Base-by-base conservation (phyloP, 208 protist species). In the Wallacemonas rigidus region DNA sequence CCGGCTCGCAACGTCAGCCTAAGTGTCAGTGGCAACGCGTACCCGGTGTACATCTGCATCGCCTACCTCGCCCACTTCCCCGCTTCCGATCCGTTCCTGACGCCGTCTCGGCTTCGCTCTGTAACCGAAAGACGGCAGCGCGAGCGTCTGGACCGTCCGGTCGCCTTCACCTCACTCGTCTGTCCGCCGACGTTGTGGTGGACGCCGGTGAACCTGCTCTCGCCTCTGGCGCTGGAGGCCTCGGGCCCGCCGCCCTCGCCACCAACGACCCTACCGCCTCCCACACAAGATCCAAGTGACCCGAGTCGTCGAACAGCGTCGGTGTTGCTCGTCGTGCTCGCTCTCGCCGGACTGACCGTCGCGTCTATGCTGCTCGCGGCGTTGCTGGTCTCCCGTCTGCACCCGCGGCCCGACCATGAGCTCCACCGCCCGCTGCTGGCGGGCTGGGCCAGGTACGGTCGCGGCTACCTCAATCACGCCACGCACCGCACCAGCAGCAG, bases 21-120 rank as follows among this genome's bases (percentile, higher is more conserved):
- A 56, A 79, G 65, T 58, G 77, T 67, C 6, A 74, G 64, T 35
- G 81, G 81, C 43, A 80, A 73, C 69, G 77, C 75, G 1, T 76
- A 65, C 17, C 77, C 81, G 1, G 78, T 87, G 17, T 87, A 83
- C 47, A 75, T 83, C 40, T 87, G 81, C 62, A 72, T 87, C 17
- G 68, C 73, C 14, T 50, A 69, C 48, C 26, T 51, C 17, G 67
- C 57, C 26, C 2, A 60, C 11, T 51, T 53, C 12, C 36, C 44
- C 14, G 40, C 43, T 50, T 15, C 35, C 39, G 61, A 71, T 41
- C 69, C 26, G 26, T 26, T 26, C 26, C 26, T 26, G 26, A 26
- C 26, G 26, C 26, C 26, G 26, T 26, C 26, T 26, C 26, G 26
- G 26, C 26, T 26, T 26, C 26, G 26, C 26, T 26, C 26, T 26